phyloP scores from a whole-genome alignment of 1,284 basidiomycete species.

The Malassezia sp. region DNA sequence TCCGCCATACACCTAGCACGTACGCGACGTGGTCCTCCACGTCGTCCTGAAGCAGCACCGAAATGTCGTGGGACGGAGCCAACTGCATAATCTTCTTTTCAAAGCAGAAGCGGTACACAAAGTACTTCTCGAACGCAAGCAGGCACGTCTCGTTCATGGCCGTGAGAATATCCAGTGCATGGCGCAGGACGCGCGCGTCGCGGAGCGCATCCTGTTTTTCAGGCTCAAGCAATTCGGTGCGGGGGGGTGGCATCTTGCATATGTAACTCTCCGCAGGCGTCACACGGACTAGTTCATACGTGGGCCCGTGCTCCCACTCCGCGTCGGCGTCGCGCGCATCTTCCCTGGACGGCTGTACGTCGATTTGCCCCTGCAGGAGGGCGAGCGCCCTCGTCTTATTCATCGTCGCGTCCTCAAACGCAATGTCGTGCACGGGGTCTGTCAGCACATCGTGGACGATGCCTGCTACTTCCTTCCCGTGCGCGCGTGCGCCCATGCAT shows the following conservation, averaged over 20 bases:
- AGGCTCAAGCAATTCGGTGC: neutral
- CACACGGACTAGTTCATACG: constrained; percentile 4
- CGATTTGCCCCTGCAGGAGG: neutral
- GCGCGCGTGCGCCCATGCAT: too few relatives aligned
- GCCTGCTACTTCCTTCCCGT: too few relatives aligned
- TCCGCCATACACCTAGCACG: constrained; percentile 6
- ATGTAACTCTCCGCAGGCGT: constrained; percentile 6
- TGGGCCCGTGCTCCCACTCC: neutral
- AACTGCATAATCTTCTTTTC: constrained; percentile 1
- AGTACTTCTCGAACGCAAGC: neutral
- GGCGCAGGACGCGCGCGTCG: too few relatives aligned
- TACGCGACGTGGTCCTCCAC: constrained; percentile 2
- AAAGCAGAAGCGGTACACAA: constrained; percentile 7
- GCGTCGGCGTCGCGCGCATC: neutral
- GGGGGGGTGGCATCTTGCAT: neutral
- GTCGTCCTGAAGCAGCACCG: neutral
- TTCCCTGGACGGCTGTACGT: neutral
- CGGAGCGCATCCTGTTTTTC: neutral
- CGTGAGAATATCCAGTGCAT: neutral
- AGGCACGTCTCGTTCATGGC: neutral
- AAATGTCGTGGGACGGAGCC: neutral
- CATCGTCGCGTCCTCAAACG: constrained; percentile 7
- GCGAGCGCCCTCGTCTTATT: constrained; percentile 1
- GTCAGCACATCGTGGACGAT: neutral
- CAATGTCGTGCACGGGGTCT: neutral